phyloP scores from a whole-genome alignment of 495 filamentous ascomycete species.

The Oleoguttula mirabilis region DNA sequence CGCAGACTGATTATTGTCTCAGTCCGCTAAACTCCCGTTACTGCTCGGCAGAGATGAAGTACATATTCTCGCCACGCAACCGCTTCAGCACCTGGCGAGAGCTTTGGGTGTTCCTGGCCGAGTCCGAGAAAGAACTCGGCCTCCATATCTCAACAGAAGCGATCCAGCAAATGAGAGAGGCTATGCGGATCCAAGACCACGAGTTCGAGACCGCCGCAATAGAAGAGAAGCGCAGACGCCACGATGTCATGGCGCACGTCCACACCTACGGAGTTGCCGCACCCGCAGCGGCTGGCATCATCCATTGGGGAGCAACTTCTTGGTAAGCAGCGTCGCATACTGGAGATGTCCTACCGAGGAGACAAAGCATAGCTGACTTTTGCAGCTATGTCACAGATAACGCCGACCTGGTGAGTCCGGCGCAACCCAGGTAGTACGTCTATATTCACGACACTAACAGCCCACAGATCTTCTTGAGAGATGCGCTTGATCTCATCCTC shows the following conservation, averaged over 20 bases:
- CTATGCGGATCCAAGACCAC: conserved; percentile 61
- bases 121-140: conserved; percentile 25
- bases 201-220: conserved; percentile 65
- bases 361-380: no score
- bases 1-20: no score
- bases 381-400: conserved; percentile 54
- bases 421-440: no score
- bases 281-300: conserved; percentile 74
- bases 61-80: conserved; percentile 31
- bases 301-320: conserved; percentile 61
- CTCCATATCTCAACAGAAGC: conserved; percentile 23
- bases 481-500: conserved; percentile 62
- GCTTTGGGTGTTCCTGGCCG: conserved; percentile 34
- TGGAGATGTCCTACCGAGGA: no score
- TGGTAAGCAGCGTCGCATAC: no score
- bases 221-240: conserved; percentile 67
- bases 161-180: conserved; percentile 39
- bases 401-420: conserved; percentile 49
- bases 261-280: conserved; percentile 61
- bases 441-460: conserved; percentile 6
- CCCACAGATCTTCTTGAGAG: conserved; percentile 54
- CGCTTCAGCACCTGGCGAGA: conserved; percentile 34
- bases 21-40: conserved; percentile 33
- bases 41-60: conserved; percentile 30
- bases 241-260: conserved; percentile 51